These are phyloP conservation scores for Fraxinus dipetala DNA, from an alignment of 305 asterid species.

Conservation along the genomic window DNA sequence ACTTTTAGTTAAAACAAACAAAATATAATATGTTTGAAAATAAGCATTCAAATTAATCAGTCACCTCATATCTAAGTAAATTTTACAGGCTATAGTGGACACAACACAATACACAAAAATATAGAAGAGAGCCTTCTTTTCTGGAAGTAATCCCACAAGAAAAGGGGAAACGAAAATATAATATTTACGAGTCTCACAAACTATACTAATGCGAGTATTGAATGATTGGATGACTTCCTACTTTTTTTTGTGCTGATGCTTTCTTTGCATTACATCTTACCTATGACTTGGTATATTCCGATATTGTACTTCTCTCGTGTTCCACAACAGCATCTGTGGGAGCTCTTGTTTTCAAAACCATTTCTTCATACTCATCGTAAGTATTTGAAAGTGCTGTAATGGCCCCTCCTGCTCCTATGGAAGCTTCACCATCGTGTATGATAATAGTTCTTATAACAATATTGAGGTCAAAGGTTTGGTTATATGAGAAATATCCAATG, in stretches of 20 bases:
- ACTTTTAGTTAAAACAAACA: no score
- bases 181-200: background rate
- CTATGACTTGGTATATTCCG: background rate
- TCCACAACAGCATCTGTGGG: conserved; percentile 62
- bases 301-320: conserved; percentile 21
- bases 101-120: background rate
- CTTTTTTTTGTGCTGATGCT: background rate
- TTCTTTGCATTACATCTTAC: background rate
- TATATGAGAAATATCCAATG: conserved; percentile 87
- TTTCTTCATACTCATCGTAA: conserved; percentile 82
- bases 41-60: no score
- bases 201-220: background rate
- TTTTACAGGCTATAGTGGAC: no score
- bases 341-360: conserved; percentile 82
- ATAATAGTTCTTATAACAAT: conserved; percentile 79
- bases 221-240: no score
- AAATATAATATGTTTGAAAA: no score
- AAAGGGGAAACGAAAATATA: background rate
- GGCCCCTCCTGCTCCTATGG: conserved; percentile 94
- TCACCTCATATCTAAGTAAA: no score
- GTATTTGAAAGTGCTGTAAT: conserved; percentile 82
- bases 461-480: conserved; percentile 94
- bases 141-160: background rate
- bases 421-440: conserved; percentile 71
- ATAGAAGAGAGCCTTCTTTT: background rate